Evolutionary conservation across 2,329 filamentous ascomycete species (phyloP), one percentile per base, ranked within the genome.

Genomic region (Aspergillus nomiae): DNA sequence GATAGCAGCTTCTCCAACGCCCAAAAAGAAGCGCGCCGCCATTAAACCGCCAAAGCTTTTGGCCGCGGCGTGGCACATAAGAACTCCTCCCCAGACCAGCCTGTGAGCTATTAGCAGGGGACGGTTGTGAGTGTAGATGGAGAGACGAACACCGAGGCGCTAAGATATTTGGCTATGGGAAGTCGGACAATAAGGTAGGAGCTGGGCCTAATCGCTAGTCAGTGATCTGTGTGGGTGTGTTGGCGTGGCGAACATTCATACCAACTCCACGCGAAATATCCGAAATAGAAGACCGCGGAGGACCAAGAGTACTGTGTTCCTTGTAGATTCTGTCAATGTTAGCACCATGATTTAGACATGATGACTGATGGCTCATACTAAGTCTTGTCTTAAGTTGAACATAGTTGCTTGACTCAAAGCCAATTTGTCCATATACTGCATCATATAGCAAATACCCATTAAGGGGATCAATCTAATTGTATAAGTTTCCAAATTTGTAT

Each of bases 21-120:
- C 72, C 0, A 74, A 63, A 63, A 74, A 74, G 59, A 82, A 81
- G 19, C 81, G 70, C 28, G 79, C 76, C 4, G 75, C 71, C 69
- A 82, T 77, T 14, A 82, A 65, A 0, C 76, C 73, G 0, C 66
- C 66, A 38, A 73, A 76, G 56, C 63, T 69, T 11, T 65, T 73
- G 24, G 67, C 67, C 1, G 72, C 73, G 1, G 72, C 74, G 62
- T 76, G 73, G 56, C 72, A 75, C 71, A 76, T 72, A 6, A 77
- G 53, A 24, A 74, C 57, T 4, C 69, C 73, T 56, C 75, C 75
- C 75, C 75, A 77, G 14, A 74, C 7, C n/a, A 72, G 69, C 26
- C 64, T 68, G 14, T 11, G 19, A 24, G 7, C 16, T 50, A 5
- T 50, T 30, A 50, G 46, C 11, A 30, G 19, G 0, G 12, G 6